Conservation (phyloP, 805 yeast species). For the Starmerella floricola region DNA sequence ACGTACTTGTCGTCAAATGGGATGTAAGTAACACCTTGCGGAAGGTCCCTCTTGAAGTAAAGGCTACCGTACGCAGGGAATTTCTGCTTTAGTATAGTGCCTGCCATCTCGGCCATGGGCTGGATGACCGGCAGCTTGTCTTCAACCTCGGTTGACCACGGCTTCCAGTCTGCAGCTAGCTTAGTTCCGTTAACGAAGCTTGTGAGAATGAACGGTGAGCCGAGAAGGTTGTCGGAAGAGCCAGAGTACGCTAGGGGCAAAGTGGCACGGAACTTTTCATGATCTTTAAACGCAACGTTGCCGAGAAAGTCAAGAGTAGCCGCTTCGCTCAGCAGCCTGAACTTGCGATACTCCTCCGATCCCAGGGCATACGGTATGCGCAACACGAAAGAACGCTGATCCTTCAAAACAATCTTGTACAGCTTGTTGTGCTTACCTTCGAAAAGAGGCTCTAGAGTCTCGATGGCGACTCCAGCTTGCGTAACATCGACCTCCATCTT, state of each 20-base stretch:
- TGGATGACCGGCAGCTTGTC: conserved; percentile 43
- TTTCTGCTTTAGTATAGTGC: conserved; percentile 40
- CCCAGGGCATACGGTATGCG: conserved; percentile 82
- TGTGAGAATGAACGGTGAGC: conserved; percentile 67
- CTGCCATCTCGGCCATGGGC: conserved; percentile 60
- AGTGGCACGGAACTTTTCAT: conserved; percentile 33
- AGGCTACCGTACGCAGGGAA: conserved; percentile 73
- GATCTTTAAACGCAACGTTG: conserved; percentile 33
- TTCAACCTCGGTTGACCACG: conserved; percentile 49
- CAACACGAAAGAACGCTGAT: conserved; percentile 52
- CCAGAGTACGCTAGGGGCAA: conserved; percentile 45
- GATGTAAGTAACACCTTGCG: conserved; percentile 6
- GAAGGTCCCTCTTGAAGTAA: conserved; percentile 56
- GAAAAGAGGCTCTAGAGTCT: conserved; percentile 69
- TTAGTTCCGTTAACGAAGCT: conserved; percentile 70
- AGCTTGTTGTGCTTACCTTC: conserved; percentile 92
- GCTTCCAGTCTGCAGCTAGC: conserved; percentile 85
- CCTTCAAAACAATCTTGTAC: conserved; percentile 56
- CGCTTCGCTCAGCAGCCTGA: conserved; percentile 70
- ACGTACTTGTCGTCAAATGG: conserved; percentile 36
- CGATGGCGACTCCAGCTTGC: conserved; percentile 36
- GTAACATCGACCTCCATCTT: conserved; percentile 24
- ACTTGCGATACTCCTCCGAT: conserved; percentile 41
- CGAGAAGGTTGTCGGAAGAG: conserved; percentile 49
- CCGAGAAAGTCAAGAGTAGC: conserved; percentile 81